Evolutionary conservation across 2,329 filamentous ascomycete species (phyloP).

Genomic region (Beauveria sp.): DNA sequence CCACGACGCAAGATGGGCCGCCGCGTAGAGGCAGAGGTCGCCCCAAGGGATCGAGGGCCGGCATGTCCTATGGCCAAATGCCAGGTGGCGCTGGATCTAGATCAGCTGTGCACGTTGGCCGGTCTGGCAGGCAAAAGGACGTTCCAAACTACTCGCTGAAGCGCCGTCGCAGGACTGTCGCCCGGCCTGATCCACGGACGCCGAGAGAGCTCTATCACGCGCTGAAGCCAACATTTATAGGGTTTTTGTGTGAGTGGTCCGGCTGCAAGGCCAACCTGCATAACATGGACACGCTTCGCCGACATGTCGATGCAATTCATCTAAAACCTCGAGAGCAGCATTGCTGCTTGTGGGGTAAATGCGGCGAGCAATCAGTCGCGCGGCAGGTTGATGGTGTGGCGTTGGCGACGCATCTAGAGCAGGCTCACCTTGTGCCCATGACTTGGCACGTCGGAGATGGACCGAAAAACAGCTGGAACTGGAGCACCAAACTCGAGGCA

Average conservation of each 20-base stretch:
- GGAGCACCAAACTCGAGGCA: constrained; percentile 14
- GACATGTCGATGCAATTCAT: constrained; percentile 47
- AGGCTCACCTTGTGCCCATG: constrained; percentile 43
- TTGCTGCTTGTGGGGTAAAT: constrained; percentile 26
- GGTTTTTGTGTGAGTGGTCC: constrained; percentile 53
- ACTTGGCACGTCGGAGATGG: constrained; percentile 56
- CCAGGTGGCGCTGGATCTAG: constrained; percentile 10
- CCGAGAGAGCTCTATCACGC: constrained; percentile 34
- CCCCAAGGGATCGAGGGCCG: constrained; percentile 37
- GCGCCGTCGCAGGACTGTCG: constrained; percentile 32
- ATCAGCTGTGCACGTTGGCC: neutral
- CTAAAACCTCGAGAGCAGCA: constrained; percentile 13
- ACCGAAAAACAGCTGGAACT: constrained; percentile 32
- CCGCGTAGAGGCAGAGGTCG: constrained; percentile 27
- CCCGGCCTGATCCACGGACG: constrained; percentile 30
- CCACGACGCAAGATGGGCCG: neutral
- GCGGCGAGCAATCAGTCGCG: constrained; percentile 16
- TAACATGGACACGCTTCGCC: constrained; percentile 51
- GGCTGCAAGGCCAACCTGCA: constrained; percentile 53
- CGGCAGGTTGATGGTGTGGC: constrained; percentile 29
- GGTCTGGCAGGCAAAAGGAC: constrained; percentile 10
- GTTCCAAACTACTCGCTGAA: constrained; percentile 20
- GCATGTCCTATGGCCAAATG: constrained; percentile 22
- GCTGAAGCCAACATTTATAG: constrained; percentile 36
- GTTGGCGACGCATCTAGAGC: constrained; percentile 45